These are phyloP conservation scores for Solanum appendiculatum DNA, from an alignment of 257 asterid genomes.

Conservation along the genomic window DNA sequence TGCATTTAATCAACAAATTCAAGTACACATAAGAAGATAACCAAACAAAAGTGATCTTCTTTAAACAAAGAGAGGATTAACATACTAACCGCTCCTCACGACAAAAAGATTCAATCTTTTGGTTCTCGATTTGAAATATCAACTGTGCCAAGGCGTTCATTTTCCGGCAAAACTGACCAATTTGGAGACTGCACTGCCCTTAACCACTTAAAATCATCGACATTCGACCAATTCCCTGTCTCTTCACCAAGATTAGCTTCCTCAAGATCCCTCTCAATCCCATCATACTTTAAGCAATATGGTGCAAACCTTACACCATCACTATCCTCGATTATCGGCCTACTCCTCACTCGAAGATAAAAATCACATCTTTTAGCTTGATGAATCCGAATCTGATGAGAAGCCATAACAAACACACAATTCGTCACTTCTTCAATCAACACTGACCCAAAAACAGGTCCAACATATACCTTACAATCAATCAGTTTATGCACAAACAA, in stretches of 20 bases:
- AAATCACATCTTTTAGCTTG: slow-evolving; percentile 61
- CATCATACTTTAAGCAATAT: slow-evolving; percentile 50
- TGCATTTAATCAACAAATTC: not conserved
- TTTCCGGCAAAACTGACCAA: slow-evolving; percentile 66
- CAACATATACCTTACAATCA: slow-evolving; percentile 53
- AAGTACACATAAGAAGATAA: not conserved
- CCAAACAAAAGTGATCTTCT: not conserved
- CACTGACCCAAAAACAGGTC: slow-evolving; percentile 52
- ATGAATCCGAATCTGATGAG: slow-evolving; percentile 86
- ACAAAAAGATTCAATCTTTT: not conserved
- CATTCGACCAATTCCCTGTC: slow-evolving; percentile 75
- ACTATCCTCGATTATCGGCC: slow-evolving; percentile 87
- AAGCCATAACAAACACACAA: slow-evolving; percentile 60
- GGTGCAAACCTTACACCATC: slow-evolving; percentile 65
- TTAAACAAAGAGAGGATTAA: not conserved
- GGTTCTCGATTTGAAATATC: slow-evolving; percentile 20
- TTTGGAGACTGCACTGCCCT: slow-evolving; percentile 83
- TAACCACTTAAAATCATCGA: slow-evolving; percentile 86
- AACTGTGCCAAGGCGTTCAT: slow-evolving; percentile 29
- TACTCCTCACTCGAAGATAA: slow-evolving; percentile 72
- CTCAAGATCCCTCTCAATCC: slow-evolving; percentile 50
- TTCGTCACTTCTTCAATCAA: slow-evolving; percentile 66
- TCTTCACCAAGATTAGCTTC: slow-evolving; percentile 75
- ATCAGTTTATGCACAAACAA: slow-evolving; percentile 56
- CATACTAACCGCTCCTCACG: not conserved